Percentiles rank a stretch among this genome's conserved stretches.
These are phyloP conservation scores for Fusarium pseudocircinatum DNA, from an alignment of 2,329 filamentous ascomycete species.

Conservation along the genomic window DNA sequence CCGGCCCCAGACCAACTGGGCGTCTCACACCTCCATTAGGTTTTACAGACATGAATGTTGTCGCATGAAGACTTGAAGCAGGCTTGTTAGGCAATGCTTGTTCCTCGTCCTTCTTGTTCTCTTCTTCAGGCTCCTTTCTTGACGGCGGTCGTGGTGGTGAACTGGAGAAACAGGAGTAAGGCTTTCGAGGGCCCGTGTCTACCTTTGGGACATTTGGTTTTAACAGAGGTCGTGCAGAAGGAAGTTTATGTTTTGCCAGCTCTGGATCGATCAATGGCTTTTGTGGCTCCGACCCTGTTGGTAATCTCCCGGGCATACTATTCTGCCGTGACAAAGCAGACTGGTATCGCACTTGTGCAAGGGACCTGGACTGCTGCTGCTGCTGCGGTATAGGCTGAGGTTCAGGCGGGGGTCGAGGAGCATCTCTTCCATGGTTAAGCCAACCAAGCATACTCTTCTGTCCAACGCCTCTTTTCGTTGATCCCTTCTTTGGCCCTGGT, in stretches of 20 bases:
- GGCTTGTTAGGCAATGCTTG: conserved; percentile 46
- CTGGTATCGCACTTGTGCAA: conserved; percentile 41
- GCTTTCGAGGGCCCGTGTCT: conserved; percentile 47
- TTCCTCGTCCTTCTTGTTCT: conserved; percentile 39
- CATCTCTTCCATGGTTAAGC: conserved; percentile 44
- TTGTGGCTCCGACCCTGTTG: conserved; percentile 1
- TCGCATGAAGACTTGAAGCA: conserved; percentile 60
- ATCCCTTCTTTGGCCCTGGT: conserved; percentile 38
- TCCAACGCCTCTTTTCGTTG: conserved; percentile 48
- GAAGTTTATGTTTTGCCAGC: conserved; percentile 54
- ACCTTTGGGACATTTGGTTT: conserved; percentile 46
- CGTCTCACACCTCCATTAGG: conserved; percentile 54
- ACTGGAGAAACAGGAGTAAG: conserved; percentile 68
- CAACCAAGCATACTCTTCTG: conserved; percentile 57
- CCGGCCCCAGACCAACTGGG: conserved; percentile 56
- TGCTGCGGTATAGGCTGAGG: conserved; percentile 25
- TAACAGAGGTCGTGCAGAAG: conserved; percentile 47
- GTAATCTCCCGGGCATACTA: not conserved
- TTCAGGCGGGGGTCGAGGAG: conserved; percentile 12
- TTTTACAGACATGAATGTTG: conserved; percentile 57
- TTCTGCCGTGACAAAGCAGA: conserved; percentile 39
- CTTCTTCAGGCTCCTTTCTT: conserved; percentile 32
- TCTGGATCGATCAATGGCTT: conserved; percentile 44
- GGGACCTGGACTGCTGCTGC: conserved; percentile 28
- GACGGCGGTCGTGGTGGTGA: conserved; percentile 56